Evolutionary conservation across 2,329 filamentous ascomycete species (phyloP).

Genomic region (Colletotrichum filicis): DNA sequence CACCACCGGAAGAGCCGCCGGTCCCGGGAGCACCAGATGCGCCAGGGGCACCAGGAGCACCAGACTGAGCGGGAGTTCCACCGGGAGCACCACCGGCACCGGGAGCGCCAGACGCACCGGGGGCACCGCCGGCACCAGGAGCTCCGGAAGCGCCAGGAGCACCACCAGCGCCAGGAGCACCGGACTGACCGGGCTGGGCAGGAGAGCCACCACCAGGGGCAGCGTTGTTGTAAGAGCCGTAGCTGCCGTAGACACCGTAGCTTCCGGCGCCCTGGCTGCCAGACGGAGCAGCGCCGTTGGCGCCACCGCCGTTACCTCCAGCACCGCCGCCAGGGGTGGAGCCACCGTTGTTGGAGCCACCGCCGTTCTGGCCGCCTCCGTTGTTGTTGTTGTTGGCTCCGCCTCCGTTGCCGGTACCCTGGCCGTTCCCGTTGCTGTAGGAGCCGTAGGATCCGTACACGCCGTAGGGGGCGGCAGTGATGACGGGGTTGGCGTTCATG

Average conservation of each 20-base stretch:
- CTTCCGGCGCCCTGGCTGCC: background rate
- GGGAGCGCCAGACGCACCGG: background rate
- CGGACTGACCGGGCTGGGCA: background rate
- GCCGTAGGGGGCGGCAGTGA: constrained; percentile 4
- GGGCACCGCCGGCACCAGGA: background rate
- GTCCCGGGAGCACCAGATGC: background rate
- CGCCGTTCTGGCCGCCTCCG: background rate
- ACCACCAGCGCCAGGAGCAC: background rate
- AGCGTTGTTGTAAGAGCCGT: constrained; percentile 8
- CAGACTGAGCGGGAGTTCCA: background rate
- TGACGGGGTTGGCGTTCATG: constrained; percentile 39
- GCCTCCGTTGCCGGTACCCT: background rate
- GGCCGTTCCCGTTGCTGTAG: background rate
- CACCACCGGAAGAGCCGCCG: background rate
- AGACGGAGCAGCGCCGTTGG: background rate
- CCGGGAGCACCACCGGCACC: background rate
- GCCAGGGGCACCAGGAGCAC: background rate
- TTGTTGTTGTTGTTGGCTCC: background rate
- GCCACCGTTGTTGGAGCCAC: background rate
- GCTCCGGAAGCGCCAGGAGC: background rate
- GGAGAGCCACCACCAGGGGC: background rate
- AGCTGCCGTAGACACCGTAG: constrained; percentile 18
- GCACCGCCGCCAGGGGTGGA: background rate
- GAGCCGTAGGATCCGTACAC: background rate
- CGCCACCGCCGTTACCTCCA: constrained; percentile 32